A percentile compares a stretch with the other conserved stretches of the same genome.
phyloP scores from a whole-genome alignment of 192 early-diverging fungal genomes.

The Podila clonocystis region DNA sequence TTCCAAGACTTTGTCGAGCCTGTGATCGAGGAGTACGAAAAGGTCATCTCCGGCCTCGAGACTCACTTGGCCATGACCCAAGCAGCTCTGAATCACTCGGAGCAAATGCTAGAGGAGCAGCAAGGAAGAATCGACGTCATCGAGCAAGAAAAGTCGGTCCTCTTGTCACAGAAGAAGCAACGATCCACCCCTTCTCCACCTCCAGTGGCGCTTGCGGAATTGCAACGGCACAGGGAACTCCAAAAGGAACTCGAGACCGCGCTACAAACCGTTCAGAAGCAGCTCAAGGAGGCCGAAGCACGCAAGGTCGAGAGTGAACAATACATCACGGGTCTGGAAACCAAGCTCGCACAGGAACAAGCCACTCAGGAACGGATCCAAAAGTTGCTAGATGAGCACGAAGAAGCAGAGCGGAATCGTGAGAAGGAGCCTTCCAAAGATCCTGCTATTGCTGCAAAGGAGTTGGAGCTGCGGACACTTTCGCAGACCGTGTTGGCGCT shows the following conservation, averaged over 20 bases:
- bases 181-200: neutral
- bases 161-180: constrained; percentile 1
- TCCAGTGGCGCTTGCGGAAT: neutral
- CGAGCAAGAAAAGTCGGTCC: constrained; percentile 29
- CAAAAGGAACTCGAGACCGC: constrained; percentile 7
- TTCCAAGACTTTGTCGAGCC: constrained; percentile 68
- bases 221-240: constrained; percentile 8
- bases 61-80: constrained; percentile 65
- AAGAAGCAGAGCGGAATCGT: constrained; percentile 12
- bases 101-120: constrained; percentile 65
- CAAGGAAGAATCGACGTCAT: constrained; percentile 56
- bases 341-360: constrained; percentile 27
- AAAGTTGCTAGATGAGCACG: constrained; percentile 24
- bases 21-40: constrained; percentile 80
- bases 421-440: neutral
- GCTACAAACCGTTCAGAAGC: constrained; percentile 8
- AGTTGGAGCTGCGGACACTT: constrained; percentile 17
- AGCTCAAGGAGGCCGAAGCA: constrained; percentile 21
- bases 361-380: constrained; percentile 27
- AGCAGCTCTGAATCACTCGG: constrained; percentile 66
- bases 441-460: constrained; percentile 3
- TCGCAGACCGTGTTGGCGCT: constrained; percentile 12
- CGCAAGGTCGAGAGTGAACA: constrained; percentile 26
- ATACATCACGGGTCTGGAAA: constrained; percentile 35
- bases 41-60: constrained; percentile 69